Conservation (phyloP, 1,284 basidiomycete species). For the Cystobasidiaceae sp. region DNA sequence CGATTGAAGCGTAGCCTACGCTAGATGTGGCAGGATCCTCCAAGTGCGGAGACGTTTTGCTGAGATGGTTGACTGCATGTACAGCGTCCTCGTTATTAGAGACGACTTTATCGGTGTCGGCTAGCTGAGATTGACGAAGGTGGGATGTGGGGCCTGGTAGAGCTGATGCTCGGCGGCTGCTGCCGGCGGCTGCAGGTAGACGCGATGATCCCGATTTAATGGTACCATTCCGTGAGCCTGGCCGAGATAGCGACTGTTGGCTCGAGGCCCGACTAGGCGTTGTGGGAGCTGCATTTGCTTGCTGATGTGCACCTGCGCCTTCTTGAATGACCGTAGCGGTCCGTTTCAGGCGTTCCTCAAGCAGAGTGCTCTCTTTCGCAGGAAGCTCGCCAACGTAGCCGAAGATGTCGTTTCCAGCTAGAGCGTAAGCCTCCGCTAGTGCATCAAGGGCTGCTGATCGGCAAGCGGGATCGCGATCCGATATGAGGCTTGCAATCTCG, state of each 20-base stretch:
- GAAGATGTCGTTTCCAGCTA: constrained; percentile 83
- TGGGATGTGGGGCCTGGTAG: too few species aligned
- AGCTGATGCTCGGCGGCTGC: not conserved
- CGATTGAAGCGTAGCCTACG: too few species aligned
- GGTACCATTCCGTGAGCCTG: not conserved
- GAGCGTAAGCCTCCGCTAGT: constrained; percentile 75
- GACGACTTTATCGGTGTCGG: too few species aligned
- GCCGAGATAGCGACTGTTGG: not conserved
- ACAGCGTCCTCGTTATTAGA: too few species aligned
- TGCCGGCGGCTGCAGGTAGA: not conserved
- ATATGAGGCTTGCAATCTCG: constrained; percentile 69
- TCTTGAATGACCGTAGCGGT: constrained; percentile 47
- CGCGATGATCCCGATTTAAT: not conserved
- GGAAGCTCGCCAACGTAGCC: constrained; percentile 67
- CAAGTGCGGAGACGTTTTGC: too few species aligned
- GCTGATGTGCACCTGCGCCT: not conserved
- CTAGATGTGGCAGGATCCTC: too few species aligned
- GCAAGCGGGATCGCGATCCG: constrained; percentile 79
- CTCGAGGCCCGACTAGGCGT: not conserved
- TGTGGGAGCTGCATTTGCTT: not conserved
- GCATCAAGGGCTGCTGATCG: constrained; percentile 73
- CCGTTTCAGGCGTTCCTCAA: constrained; percentile 82
- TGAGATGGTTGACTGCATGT: too few species aligned
- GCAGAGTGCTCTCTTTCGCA: constrained; percentile 80
- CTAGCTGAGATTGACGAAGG: too few species aligned